Evolutionary conservation across 2,329 filamentous ascomycete species (phyloP).

Genomic region (Scedosporium aurantiacum): DNA sequence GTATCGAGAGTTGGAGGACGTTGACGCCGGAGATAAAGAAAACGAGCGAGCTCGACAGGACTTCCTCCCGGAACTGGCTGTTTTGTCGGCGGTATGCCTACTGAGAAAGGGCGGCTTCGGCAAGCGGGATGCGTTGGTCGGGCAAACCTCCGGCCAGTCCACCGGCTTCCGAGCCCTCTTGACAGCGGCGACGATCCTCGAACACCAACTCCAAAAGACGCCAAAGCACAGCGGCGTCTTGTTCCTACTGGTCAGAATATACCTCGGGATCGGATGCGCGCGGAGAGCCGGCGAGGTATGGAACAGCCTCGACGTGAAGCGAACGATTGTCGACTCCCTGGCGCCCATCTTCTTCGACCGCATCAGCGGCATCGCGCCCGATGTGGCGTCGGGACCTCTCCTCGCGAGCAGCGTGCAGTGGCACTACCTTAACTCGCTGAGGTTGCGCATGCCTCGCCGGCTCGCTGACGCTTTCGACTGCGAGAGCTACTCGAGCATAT

Average conservation of each 20-base stretch:
- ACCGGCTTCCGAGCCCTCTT: constrained; percentile 24
- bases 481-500: constrained; percentile 39
- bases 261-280: constrained; percentile 38
- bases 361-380: constrained; percentile 33
- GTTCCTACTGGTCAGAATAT: constrained; percentile 39
- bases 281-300: constrained; percentile 36
- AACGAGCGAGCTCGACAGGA: constrained; percentile 5
- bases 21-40: neutral
- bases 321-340: constrained; percentile 45
- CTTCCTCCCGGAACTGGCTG: constrained; percentile 9
- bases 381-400: constrained; percentile 16
- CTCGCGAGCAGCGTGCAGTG: constrained; percentile 25
- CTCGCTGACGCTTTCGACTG: constrained; percentile 36
- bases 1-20: neutral
- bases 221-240: constrained; percentile 35
- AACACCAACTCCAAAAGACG: constrained; percentile 33
- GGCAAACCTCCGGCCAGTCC: constrained; percentile 2
- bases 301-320: constrained; percentile 41
- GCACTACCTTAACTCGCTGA: constrained; percentile 36
- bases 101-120: constrained; percentile 5
- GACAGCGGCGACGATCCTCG: constrained; percentile 37
- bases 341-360: constrained; percentile 45
- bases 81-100: constrained; percentile 8
- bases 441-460: constrained; percentile 30
- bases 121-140: neutral